A percentile compares a stretch with the other conserved stretches of the same genome.
phyloP scores from a whole-genome alignment of 106 monocot species.

The Posidonia australis region DNA sequence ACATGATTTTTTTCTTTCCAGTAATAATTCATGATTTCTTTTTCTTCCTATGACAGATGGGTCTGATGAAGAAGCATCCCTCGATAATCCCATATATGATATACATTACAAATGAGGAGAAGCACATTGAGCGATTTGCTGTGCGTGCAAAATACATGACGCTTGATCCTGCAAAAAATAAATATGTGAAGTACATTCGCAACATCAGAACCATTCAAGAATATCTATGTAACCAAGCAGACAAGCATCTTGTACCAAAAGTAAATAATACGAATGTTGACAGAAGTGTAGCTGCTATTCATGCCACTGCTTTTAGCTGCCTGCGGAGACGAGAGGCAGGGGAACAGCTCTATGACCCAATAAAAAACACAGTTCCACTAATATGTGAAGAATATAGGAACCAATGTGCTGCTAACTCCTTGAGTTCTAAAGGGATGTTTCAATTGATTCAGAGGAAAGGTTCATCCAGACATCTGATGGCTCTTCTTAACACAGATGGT shows the following conservation, averaged over 20 bases:
- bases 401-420: constrained; percentile 58
- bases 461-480: constrained; percentile 80
- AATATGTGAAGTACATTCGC: constrained; percentile 82
- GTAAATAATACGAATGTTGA: constrained; percentile 96
- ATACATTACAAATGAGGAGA: constrained; percentile 77
- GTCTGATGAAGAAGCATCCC: constrained; percentile 92
- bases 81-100: constrained; percentile 92
- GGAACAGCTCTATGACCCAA: constrained; percentile 57
- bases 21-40: no score
- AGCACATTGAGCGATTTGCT: constrained; percentile 86
- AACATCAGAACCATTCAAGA: constrained; percentile 94
- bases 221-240: constrained; percentile 72
- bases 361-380: constrained; percentile 59
- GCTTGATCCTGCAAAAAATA: constrained; percentile 81
- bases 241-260: constrained; percentile 88
- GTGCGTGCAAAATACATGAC: constrained; percentile 99
- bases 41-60: constrained; percentile 44
- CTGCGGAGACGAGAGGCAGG: constrained; percentile 54
- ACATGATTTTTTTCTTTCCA: no score
- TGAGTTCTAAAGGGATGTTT: constrained; percentile 91
- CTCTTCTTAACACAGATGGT: constrained; percentile 82
- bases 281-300: constrained; percentile 78
- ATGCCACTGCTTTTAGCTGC: constrained; percentile 84
- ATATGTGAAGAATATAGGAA: constrained; percentile 78
- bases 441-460: constrained; percentile 75